Base-by-base conservation (phyloP, 2,329 filamentous ascomycete species). In the Emmonsia crescens region DNA sequence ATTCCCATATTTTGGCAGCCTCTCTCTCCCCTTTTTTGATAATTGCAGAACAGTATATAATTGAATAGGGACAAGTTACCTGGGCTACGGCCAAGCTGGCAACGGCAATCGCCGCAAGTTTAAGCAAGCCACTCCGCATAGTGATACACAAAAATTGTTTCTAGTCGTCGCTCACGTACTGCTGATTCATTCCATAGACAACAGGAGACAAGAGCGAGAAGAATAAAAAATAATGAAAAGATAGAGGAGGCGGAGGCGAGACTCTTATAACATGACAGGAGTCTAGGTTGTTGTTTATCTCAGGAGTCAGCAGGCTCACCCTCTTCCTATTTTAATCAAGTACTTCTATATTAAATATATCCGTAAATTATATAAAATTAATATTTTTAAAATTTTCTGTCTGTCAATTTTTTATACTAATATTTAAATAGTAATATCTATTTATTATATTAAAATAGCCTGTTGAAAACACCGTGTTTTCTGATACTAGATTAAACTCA, bases 51-150 rank as follows among this genome's bases (percentile, higher is more conserved):
- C n/a, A 57, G 21, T 6, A 16, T n/a, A 62, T 33, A 36, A 24
- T 58, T 27, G 51, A 62, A 24, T 38, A 46, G 38, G 3, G 57
- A 62, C 3, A n/a, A n/a, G 36, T 44, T 65, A 76, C 74, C 66
- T 72, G 62, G 55, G 72, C 74, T 64, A 65, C 69, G 54, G 66
- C 72, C 44, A 72, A 68, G 10, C 70, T 71, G 46, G 71, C 70
- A 60, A 69, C 68, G 63, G 69, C 66, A 62, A 75, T 60, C 38
- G 66, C 69, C 57, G 65, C 69, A n/a, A 68, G 67, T 66, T 74
- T 68, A 29, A 74, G 61, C 71, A 69, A 74, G 62, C 68, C 65
- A 63, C 73, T 66, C 69, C 69, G 74, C 74, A 76, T 76, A 56
- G 57, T 69, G 55, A 38, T 51, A 29, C 12, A 19, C 9, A 31